Percentiles rank a stretch among this genome's conserved stretches.
These are phyloP conservation scores for Umbelopsis vinacea DNA, from an alignment of 192 early-diverging fungal genomes.

Conservation along the genomic window DNA sequence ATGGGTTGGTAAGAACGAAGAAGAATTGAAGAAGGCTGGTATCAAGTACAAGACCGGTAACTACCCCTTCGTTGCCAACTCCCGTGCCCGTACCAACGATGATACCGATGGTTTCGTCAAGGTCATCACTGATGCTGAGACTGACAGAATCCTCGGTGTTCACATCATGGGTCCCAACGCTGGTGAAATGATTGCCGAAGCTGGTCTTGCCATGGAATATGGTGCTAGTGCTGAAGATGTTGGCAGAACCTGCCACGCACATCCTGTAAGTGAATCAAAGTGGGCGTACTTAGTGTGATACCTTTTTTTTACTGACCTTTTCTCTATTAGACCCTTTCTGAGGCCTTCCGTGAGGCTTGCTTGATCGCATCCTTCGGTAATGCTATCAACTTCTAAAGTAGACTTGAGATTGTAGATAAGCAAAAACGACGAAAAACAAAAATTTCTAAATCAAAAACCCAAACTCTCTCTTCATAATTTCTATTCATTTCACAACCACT, in stretches of 20 bases:
- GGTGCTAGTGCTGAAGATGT: conserved; percentile 98
- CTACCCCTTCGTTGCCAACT: conserved; percentile 97
- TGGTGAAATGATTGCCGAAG: conserved; percentile 99
- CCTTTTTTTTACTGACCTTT: conserved; percentile 6
- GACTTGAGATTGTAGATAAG: conserved; percentile 21
- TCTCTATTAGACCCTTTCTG: conserved; percentile 74
- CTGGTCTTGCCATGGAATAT: conserved; percentile 96
- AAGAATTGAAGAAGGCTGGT: conserved; percentile 86
- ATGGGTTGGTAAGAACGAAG: conserved; percentile 98
- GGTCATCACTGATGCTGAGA: conserved; percentile 94
- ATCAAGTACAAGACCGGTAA: conserved; percentile 88
- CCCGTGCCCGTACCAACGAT: conserved; percentile 95
- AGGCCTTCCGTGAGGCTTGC: conserved; percentile 98
- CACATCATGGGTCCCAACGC: conserved; percentile 99
- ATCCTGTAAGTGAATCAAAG: conserved; percentile 61
- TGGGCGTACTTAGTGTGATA: not conserved
- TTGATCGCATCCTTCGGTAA: conserved; percentile 87
- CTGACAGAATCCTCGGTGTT: conserved; percentile 94
- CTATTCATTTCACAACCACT: not conserved
- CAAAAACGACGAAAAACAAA: conserved; percentile 20
- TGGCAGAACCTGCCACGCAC: conserved; percentile 96
- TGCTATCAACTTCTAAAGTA: conserved; percentile 72
- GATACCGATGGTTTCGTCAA: conserved; percentile 95
- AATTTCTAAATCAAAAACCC: conserved; percentile 8
- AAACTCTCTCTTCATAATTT: not conserved